Conservation (phyloP, 768 basidiomycete species). For the Mycena filopes region DNA sequence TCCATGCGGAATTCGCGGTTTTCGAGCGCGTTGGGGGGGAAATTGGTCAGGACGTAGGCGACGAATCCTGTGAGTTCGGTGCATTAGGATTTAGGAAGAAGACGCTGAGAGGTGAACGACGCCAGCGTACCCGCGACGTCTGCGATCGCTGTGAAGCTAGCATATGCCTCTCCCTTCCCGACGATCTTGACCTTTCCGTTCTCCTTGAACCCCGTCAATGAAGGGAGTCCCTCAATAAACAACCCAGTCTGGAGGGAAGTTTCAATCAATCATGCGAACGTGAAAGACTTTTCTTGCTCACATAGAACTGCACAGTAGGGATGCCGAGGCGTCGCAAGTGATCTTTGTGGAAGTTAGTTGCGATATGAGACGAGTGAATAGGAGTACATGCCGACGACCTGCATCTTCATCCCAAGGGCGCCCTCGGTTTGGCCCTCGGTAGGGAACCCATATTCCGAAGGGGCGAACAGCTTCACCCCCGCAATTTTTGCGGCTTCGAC, state of each 20-base stretch:
- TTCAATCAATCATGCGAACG: not conserved
- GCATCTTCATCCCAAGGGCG: conserved; percentile 37
- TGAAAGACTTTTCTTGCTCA: conserved; percentile 26
- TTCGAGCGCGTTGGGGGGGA: not conserved
- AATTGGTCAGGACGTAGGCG: not conserved
- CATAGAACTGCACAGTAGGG: conserved; percentile 44
- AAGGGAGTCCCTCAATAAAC: conserved; percentile 32
- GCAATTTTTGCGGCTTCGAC: conserved; percentile 50
- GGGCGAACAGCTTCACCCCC: conserved; percentile 51
- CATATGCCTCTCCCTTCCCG: conserved; percentile 42
- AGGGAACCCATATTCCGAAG: conserved; percentile 49
- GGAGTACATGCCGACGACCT: conserved; percentile 40
- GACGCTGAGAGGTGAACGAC: no score
- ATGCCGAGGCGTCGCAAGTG: conserved; percentile 43
- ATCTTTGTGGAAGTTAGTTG: conserved; percentile 28
- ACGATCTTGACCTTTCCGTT: conserved; percentile 42
- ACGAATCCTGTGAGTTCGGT: conserved; percentile 36
- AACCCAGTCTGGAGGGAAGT: conserved; percentile 39
- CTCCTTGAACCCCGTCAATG: conserved; percentile 39
- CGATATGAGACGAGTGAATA: not conserved
- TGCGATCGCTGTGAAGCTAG: conserved; percentile 43
- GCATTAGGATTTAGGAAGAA: not conserved
- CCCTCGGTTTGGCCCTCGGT: conserved; percentile 45
- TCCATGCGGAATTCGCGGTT: not conserved
- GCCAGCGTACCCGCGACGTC: conserved; percentile 36